Conservation (phyloP, 202 grass and related monocot species). For the Elaeis oleifera region DNA sequence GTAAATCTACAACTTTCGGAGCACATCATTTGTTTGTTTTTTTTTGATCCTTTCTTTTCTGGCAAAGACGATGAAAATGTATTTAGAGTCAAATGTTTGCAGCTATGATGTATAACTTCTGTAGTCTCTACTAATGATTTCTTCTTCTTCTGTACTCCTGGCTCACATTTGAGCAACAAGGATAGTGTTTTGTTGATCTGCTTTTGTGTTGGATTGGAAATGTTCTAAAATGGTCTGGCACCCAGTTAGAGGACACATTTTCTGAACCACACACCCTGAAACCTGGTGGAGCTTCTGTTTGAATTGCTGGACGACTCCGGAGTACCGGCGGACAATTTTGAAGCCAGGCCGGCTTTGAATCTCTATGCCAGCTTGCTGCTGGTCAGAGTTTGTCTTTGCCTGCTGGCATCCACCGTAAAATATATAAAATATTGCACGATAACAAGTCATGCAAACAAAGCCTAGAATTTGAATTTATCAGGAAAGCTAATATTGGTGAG, state of each 20-base stretch:
- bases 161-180: too few species aligned
- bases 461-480: too few species aligned
- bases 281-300: slow-evolving; percentile 42
- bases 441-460: too few species aligned
- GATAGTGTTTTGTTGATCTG: too few species aligned
- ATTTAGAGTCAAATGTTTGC: neutral
- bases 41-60: neutral
- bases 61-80: neutral
- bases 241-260: slow-evolving; percentile 38
- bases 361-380: slow-evolving; percentile 77
- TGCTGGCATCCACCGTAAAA: slow-evolving; percentile 79
- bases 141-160: neutral
- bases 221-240: slow-evolving; percentile 50
- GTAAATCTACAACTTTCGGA: neutral
- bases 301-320: slow-evolving; percentile 48
- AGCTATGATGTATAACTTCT: neutral
- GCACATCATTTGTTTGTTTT: slow-evolving; percentile 2
- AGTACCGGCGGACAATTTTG: slow-evolving; percentile 13
- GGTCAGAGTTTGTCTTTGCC: slow-evolving; percentile 84
- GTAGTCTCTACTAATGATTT: neutral
- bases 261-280: slow-evolving; percentile 75
- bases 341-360: slow-evolving; percentile 74
- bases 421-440: too few species aligned
- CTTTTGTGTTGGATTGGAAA: slow-evolving; percentile 16
- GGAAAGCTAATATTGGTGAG: too few species aligned